Evolutionary conservation across 805 yeast species (phyloP), one percentile per base, ranked within the genome.

Genomic region (Schwanniomyces yamadae): DNA sequence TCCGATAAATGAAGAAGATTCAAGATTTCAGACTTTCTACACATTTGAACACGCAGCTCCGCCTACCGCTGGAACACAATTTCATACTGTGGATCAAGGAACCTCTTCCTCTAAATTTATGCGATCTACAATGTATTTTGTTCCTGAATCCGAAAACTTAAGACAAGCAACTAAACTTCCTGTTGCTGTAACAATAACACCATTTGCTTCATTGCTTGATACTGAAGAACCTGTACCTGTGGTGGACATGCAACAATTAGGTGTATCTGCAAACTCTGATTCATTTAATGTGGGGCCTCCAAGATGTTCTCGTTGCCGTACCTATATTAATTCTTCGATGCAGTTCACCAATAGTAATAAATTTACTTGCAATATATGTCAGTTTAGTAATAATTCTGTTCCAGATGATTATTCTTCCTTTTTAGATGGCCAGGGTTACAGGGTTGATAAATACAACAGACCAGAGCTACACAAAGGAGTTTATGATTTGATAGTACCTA

Each of bases 301-400:
- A 22, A 76, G 99, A 48, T 93, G 99, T 62, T 76, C 78, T 46
- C 81, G 98, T 43, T 93, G 99, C 63, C 77, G 96, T 37, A 78
- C 96, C 1, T 93, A 89, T 58, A 71, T 89, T 43, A 93, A 91
- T 55, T 95, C 97, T 3, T 76, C 80, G 13, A 83, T 85, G 80
- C 80, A 75, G 42, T 80, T 78, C 46, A 71, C 77, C 5, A 73
- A 72, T 36, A 80, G 81, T 18, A 75, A 80, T 28, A 67, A 63
- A 39, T 84, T 87, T 59, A 69, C 77, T 9, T 93, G 99, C 69
- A 91, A 91, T 59, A 75, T 93, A 52, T 93, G 99, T 63, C 80
- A 79, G 42, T 84, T 84, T 48, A 60, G 69, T 11, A 75, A 87
- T 36, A 84, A 82, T 52, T 65, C 69, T 4, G 77, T 84, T 11